These are phyloP conservation scores for Termitomyces sp. DNA, from an alignment of 768 basidiomycete genomes.

Conservation along the genomic window DNA sequence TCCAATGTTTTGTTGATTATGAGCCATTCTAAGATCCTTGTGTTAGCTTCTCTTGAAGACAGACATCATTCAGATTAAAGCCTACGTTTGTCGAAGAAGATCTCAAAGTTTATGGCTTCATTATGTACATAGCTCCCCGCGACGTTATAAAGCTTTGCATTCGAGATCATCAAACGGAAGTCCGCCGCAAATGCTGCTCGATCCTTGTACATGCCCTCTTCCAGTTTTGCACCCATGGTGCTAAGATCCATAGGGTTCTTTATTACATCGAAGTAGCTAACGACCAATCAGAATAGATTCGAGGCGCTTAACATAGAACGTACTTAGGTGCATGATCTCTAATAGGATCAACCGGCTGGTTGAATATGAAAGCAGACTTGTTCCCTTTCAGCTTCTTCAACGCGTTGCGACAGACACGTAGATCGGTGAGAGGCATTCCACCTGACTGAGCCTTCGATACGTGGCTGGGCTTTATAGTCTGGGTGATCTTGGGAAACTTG, in stretches of 20 bases:
- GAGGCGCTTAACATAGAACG: constrained; percentile 16
- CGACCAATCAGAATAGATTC: constrained; percentile 8
- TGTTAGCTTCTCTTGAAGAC: background rate
- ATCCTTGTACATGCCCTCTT: constrained; percentile 80
- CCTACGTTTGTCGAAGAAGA: constrained; percentile 83
- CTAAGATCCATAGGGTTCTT: constrained; percentile 93
- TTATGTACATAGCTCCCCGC: constrained; percentile 66
- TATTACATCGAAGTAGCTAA: constrained; percentile 86
- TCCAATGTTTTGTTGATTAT: constrained; percentile 82
- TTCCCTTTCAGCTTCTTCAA: constrained; percentile 75
- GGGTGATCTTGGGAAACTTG: constrained; percentile 17
- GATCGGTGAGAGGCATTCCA: constrained; percentile 74
- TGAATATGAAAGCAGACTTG: constrained; percentile 70
- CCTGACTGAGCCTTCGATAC: constrained; percentile 65
- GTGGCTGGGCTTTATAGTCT: constrained; percentile 35
- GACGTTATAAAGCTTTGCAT: constrained; percentile 83
- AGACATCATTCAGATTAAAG: background rate
- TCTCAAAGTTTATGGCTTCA: constrained; percentile 70
- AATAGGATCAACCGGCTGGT: constrained; percentile 93
- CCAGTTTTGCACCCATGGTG: constrained; percentile 82
- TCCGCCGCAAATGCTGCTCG: constrained; percentile 82
- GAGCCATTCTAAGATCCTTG: constrained; percentile 64
- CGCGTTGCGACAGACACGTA: constrained; percentile 68
- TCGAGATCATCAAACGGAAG: constrained; percentile 81
- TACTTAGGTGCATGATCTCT: constrained; percentile 87